Conservation (phyloP, 2,329 filamentous ascomycete species). For the Coniochaeta ligniaria region DNA sequence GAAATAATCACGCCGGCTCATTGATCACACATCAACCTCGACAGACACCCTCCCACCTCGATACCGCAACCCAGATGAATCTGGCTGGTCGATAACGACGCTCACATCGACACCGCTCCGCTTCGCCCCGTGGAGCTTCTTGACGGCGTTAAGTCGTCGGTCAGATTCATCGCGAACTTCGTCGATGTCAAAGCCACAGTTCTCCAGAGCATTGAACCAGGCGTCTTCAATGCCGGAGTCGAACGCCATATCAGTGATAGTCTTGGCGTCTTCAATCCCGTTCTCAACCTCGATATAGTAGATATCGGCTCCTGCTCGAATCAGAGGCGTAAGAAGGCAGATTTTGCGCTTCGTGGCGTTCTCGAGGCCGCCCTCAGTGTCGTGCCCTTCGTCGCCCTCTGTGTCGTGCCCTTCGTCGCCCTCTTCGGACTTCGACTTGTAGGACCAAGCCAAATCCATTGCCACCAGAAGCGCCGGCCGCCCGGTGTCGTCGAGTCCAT, state of each 20-base stretch:
- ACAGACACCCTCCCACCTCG: neutral
- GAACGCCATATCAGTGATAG: neutral
- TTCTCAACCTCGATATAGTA: neutral
- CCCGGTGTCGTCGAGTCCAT: neutral
- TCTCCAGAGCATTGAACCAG: neutral
- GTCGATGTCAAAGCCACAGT: neutral
- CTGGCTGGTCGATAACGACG: neutral
- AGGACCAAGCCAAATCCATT: neutral
- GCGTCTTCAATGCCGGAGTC: neutral
- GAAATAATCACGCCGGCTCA: neutral
- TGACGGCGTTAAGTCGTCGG: neutral
- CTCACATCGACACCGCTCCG: neutral
- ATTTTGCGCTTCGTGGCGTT: neutral
- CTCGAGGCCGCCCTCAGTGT: neutral
- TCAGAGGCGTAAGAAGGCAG: neutral
- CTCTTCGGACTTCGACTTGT: neutral
- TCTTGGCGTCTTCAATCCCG: neutral
- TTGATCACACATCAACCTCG: neutral
- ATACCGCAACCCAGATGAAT: neutral
- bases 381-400: neutral
- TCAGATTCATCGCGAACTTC: neutral
- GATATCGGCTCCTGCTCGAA: neutral
- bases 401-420: neutral
- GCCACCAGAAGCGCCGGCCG: neutral
- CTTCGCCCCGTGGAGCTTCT: neutral